These are phyloP conservation scores for Ophiocordyceps unilateralis DNA, from an alignment of 2,329 filamentous ascomycete species.

Conservation along the genomic window DNA sequence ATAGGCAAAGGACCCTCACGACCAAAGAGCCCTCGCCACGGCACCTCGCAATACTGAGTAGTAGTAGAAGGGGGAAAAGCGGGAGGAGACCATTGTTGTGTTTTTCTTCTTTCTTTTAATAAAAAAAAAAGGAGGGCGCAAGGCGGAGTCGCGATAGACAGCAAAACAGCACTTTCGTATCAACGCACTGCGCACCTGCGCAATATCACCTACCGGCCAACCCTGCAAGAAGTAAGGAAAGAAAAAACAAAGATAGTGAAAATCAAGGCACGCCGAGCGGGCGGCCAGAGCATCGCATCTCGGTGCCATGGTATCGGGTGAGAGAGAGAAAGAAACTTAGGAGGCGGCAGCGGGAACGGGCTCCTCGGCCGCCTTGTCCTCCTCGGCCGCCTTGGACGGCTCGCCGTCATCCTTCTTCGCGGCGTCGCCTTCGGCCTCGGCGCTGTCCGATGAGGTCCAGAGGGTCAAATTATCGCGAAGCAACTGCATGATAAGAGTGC, in stretches of 20 bases:
- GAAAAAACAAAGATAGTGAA: constrained; percentile 8
- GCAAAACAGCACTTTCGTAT: constrained; percentile 7
- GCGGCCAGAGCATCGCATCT: constrained; percentile 14
- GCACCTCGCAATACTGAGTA: too few relatives aligned
- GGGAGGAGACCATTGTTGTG: too few relatives aligned
- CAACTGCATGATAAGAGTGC: constrained; percentile 98
- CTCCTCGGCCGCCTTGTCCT: constrained; percentile 28
- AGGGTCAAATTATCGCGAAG: constrained; percentile 95
- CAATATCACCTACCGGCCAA: constrained; percentile 17
- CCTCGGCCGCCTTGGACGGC: constrained; percentile 21
- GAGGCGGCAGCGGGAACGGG: constrained; percentile 29
- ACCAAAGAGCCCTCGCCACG: too few relatives aligned
- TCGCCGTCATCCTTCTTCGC: constrained; percentile 44
- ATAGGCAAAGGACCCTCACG: too few relatives aligned
- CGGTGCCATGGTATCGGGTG: constrained; percentile 20
- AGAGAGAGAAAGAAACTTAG: constrained; percentile 22
- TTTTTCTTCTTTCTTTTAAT: not conserved
- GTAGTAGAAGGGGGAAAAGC: too few relatives aligned
- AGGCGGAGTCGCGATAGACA: constrained; percentile 1
- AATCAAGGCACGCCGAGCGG: constrained; percentile 5
- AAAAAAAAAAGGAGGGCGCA: not conserved
- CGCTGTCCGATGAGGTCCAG: constrained; percentile 88
- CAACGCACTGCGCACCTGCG: constrained; percentile 17
- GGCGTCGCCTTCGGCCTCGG: constrained; percentile 51
- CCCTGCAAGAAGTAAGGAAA: constrained; percentile 5